Percentiles rank a stretch among this genome's conserved stretches.
These are phyloP conservation scores for Yarrowia sp. DNA, from an alignment of 805 yeast species.

Conservation along the genomic window DNA sequence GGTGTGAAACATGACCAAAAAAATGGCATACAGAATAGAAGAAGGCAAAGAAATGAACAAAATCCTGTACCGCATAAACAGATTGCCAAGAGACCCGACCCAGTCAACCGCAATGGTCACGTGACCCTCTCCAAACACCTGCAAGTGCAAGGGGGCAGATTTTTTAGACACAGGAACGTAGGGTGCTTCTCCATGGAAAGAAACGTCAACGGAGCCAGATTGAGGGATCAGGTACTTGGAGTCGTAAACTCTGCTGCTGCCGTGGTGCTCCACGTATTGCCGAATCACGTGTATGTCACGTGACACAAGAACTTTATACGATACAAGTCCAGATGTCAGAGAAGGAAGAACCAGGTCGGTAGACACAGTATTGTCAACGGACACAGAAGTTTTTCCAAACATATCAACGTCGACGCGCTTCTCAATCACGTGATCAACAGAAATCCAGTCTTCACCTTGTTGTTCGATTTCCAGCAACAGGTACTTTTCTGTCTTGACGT, in stretches of 20 bases:
- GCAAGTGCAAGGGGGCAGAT: conserved; percentile 44
- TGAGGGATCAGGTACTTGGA: conserved; percentile 73
- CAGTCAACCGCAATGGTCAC: conserved; percentile 57
- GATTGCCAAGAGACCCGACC: conserved; percentile 63
- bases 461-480: not conserved
- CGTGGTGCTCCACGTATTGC: conserved; percentile 12
- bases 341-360: not conserved
- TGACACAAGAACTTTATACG: conserved; percentile 1
- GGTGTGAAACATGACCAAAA: conserved; percentile 64
- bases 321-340: not conserved
- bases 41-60: conserved; percentile 73
- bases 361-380: not conserved
- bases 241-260: conserved; percentile 66
- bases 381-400: not conserved
- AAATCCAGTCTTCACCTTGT: conserved; percentile 4
- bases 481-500: not conserved
- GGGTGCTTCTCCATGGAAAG: conserved; percentile 57
- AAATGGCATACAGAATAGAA: conserved; percentile 58
- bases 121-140: conserved; percentile 44
- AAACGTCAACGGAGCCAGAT: conserved; percentile 75
- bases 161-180: not conserved
- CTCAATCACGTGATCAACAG: not conserved
- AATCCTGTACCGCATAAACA: conserved; percentile 76
- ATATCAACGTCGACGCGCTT: not conserved
- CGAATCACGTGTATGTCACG: not conserved